Evolutionary conservation across 2,329 filamentous ascomycete species (phyloP).

Genomic region (Penicillium frequentans): DNA sequence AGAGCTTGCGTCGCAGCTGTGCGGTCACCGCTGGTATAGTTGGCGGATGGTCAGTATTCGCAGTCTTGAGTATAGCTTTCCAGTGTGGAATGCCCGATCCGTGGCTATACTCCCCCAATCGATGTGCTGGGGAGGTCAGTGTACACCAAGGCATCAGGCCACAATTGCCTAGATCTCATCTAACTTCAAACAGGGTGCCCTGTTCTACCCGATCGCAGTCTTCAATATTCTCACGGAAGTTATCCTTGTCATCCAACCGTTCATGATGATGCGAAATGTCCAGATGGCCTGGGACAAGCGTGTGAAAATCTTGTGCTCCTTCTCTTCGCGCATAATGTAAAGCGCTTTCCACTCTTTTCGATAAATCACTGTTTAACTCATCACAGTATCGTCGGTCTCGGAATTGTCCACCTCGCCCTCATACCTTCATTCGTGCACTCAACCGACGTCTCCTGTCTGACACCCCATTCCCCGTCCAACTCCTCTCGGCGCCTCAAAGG

Average conservation of each 20-base stretch:
- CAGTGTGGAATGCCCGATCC: not conserved
- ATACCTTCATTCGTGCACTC: slow-evolving; percentile 18
- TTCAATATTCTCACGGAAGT: slow-evolving; percentile 20
- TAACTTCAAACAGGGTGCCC: not conserved
- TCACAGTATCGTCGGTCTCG: slow-evolving; percentile 15
- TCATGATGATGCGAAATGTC: slow-evolving; percentile 26
- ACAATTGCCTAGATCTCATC: not conserved
- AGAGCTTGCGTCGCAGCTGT: not conserved
- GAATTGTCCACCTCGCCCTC: slow-evolving; percentile 14
- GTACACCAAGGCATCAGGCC: not conserved
- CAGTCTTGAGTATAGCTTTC: not conserved
- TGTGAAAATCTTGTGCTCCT: slow-evolving; percentile 22
- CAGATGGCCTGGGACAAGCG: slow-evolving; percentile 19
- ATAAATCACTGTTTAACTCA: not conserved
- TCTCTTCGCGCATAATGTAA: slow-evolving; percentile 16
- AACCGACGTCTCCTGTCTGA: slow-evolving; percentile 19
- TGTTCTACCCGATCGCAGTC: not conserved
- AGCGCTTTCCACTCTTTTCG: too few species aligned
- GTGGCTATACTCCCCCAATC: not conserved
- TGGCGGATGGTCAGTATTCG: not conserved
- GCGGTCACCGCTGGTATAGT: not conserved
- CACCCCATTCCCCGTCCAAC: not conserved
- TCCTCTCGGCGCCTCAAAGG: not conserved
- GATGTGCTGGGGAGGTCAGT: not conserved
- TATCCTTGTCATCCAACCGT: slow-evolving; percentile 16